Percentiles rank a stretch among this genome's conserved stretches.
Evolutionary conservation across 129 eudicot species (phyloP).

Genomic region (Deinandra increscens): DNA sequence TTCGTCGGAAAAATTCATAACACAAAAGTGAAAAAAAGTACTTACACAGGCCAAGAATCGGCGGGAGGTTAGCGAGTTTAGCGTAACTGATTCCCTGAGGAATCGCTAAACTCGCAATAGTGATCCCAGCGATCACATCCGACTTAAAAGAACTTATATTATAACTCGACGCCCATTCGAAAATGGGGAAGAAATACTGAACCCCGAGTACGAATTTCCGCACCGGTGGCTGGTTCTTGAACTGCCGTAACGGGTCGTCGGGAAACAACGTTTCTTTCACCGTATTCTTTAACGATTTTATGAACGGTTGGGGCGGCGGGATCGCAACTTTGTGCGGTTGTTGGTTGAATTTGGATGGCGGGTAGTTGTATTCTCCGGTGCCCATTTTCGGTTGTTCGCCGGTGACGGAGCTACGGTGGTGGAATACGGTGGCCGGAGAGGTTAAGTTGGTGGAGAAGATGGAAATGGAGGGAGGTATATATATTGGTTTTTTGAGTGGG

Average conservation of each 20-base stretch:
- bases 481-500: conserved; percentile 35
- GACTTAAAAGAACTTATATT: conserved; percentile 66
- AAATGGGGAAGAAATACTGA: conserved; percentile 80
- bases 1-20: neutral
- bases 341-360: conserved; percentile 31
- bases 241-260: conserved; percentile 88
- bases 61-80: conserved; percentile 86
- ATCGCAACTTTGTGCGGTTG: conserved; percentile 56
- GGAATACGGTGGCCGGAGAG: neutral
- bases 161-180: conserved; percentile 82
- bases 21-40: neutral
- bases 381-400: conserved; percentile 44
- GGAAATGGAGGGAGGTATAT: conserved; percentile 30
- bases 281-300: conserved; percentile 48
- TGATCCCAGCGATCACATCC: conserved; percentile 84
- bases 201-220: conserved; percentile 57
- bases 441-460: conserved; percentile 14
- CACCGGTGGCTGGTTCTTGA: conserved; percentile 64
- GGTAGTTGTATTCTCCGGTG: conserved; percentile 51
- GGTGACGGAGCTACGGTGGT: neutral
- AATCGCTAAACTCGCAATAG: conserved; percentile 96
- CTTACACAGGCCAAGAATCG: conserved; percentile 94
- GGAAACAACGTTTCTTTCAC: conserved; percentile 92
- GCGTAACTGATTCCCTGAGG: conserved; percentile 99
- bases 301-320: conserved; percentile 87